Percentiles rank a stretch among this genome's conserved stretches.
These are phyloP conservation scores for Globisporangium apiculatum DNA, from an alignment of 352 stramenopile genomes.

Conservation along the genomic window DNA sequence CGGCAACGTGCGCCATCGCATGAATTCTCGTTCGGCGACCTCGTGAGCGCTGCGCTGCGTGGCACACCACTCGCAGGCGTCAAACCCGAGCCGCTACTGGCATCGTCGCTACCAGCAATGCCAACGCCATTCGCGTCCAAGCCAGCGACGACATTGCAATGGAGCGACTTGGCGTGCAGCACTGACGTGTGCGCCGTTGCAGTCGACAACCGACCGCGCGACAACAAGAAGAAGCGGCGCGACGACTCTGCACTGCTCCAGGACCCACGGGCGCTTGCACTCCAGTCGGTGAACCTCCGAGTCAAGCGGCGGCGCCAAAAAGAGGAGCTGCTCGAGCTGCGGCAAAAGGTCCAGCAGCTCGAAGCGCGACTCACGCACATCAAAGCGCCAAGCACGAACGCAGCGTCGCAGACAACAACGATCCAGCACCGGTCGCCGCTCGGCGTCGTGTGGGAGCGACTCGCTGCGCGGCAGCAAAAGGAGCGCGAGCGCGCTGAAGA, in stretches of 20 bases:
- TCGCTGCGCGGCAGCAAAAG: conserved; percentile 10
- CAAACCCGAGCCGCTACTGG: background rate
- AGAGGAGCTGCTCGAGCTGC: conserved; percentile 11
- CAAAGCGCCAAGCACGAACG: background rate
- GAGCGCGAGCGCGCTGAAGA: conserved; percentile 10
- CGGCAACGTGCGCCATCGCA: background rate
- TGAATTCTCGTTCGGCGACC: background rate
- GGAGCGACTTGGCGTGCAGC: no score
- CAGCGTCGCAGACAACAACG: background rate
- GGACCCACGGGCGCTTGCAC: conserved; percentile 6
- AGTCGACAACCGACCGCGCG: conserved; percentile 5
- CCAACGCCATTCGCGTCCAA: no score
- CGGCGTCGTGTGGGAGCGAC: conserved; percentile 9
- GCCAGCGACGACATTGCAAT: no score
- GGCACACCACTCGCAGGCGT: background rate
- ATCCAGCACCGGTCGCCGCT: conserved; percentile 10
- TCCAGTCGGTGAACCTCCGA: conserved; percentile 9
- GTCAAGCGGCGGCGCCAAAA: conserved; percentile 9
- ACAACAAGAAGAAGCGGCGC: conserved; percentile 7
- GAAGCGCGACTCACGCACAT: conserved; percentile 8
- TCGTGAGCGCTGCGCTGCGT: background rate
- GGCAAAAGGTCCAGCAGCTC: conserved; percentile 12
- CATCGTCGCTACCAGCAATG: background rate
- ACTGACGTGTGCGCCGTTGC: background rate
- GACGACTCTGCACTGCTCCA: background rate